Base-by-base conservation (phyloP, 1,139 yeast species). In the Wickerhamiella infanticola region DNA sequence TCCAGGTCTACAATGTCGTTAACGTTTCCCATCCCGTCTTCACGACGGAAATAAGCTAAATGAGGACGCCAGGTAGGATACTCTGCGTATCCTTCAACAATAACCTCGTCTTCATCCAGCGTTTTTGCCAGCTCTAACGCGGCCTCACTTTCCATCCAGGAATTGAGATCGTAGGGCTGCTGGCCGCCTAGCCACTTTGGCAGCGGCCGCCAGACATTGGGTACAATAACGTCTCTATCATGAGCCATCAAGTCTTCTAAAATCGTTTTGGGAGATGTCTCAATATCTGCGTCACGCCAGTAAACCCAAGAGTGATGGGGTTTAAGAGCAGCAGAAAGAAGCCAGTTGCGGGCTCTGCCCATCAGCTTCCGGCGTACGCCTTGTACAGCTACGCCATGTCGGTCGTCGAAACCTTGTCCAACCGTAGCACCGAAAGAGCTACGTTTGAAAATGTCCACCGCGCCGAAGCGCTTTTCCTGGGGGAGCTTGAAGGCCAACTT, bases 11-110 rank as follows among this genome's bases (percentile, higher is more conserved):
- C 78, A 38, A 94, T 88, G 58, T 83, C 95, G 58, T 79, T 85
- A 25, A 73, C 80, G 60, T 81, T 81, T 3, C 85, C 86, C 60
- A 81, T 81, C 35, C 94, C 94, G 55, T 81, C 73, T 3, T 85
- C 83, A 56, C 79, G 85, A 53, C 95, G 70, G 57, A 84, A 69
- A 60, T 85, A 84, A 0, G 95, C 95, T 55, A 84, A 69, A 63
- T 84, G 95, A 3, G 93, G 88, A 60, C 95, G 72, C 94, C 94
- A 85, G 0, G 95, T 84, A 47, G 88, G 86, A 62, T 82, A 84
- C 62, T 85, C 95, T 24, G 82, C 90, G 62, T 84, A 84, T 18
- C 95, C 95, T 63, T 84, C 95, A 5, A 85, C 95, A 54, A 84
- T 84, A 52, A 86, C 90, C 2, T 84, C 93, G 61, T 84, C 94